Evolutionary conservation across 2,329 filamentous ascomycete species (phyloP).

Genomic region (Pochonia chlamydosporia): DNA sequence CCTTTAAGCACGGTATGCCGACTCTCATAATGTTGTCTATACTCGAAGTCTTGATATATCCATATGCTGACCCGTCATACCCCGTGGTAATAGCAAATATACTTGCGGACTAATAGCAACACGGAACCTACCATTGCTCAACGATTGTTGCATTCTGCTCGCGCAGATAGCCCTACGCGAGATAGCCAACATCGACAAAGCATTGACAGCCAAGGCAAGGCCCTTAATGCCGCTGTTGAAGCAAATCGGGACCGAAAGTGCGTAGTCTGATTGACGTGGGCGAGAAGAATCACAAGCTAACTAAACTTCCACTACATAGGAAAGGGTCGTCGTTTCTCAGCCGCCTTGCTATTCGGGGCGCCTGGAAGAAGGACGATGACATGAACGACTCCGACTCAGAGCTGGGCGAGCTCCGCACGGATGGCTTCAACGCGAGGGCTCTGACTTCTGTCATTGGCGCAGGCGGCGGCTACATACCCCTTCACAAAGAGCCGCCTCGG

Average conservation of each 20-base stretch:
- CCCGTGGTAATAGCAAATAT: constrained; percentile 29
- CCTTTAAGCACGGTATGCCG: constrained; percentile 30
- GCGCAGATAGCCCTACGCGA: constrained; percentile 45
- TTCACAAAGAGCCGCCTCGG: constrained; percentile 80
- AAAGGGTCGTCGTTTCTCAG: constrained; percentile 90
- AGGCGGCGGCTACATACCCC: constrained; percentile 69
- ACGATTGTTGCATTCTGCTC: constrained; percentile 45
- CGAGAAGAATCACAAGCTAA: neutral
- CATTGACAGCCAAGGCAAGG: constrained; percentile 35
- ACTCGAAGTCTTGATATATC: neutral
- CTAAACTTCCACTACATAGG: constrained; percentile 35
- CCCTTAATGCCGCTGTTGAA: constrained; percentile 34
- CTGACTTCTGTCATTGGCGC: constrained; percentile 71
- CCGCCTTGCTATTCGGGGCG: constrained; percentile 64
- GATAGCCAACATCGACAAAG: constrained; percentile 34
- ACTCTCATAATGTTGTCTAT: neutral
- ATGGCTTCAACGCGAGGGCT: constrained; percentile 77
- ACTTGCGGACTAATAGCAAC: constrained; percentile 30
- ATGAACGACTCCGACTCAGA: constrained; percentile 64
- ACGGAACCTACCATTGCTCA: constrained; percentile 44
- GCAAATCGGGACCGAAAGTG: constrained; percentile 60
- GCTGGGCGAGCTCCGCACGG: constrained; percentile 59
- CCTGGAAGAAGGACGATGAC: constrained; percentile 66
- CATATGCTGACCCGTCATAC: neutral
- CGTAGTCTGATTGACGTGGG: constrained; percentile 1